Evolutionary conservation across 23 red algal genomes (phyloP).

Genomic region (Gracilaria gracilis): DNA sequence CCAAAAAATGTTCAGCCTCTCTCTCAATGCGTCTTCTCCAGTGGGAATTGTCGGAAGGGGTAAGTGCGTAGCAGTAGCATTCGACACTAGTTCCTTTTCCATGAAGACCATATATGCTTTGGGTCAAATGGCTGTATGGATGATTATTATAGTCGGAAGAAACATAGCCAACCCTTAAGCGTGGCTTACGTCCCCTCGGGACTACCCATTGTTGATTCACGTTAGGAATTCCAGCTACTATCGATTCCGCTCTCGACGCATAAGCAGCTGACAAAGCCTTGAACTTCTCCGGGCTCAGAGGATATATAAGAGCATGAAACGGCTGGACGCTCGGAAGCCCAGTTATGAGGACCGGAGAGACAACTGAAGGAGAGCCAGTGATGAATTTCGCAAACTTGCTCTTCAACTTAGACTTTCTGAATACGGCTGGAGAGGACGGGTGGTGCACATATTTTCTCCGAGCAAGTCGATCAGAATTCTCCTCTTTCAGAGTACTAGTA

Average conservation of each 20-base stretch:
- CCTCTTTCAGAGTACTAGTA: constrained; percentile 9
- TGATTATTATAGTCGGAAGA: constrained; percentile 91
- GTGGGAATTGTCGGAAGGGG: constrained; percentile 69
- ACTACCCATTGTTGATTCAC: constrained; percentile 46
- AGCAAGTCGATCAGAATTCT: constrained; percentile 23
- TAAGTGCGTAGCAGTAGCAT: constrained; percentile 85
- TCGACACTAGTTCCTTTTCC: constrained; percentile 66
- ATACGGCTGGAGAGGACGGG: constrained; percentile 52
- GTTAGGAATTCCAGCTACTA: constrained; percentile 63
- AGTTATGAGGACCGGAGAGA: constrained; percentile 45
- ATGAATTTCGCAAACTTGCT: constrained; percentile 53
- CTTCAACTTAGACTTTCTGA: constrained; percentile 33
- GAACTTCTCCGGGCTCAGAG: constrained; percentile 73
- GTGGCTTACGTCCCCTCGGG: constrained; percentile 38
- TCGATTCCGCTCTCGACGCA: constrained; percentile 75
- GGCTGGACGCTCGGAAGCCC: constrained; percentile 81
- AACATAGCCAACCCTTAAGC: constrained; percentile 84
- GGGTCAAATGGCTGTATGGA: constrained; percentile 86
- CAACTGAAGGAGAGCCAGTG: constrained; percentile 40
- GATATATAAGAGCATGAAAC: constrained; percentile 88
- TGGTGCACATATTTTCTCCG: constrained; percentile 50
- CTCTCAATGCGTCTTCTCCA: constrained; percentile 74
- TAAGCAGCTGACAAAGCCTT: constrained; percentile 74
- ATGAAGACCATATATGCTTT: constrained; percentile 82
- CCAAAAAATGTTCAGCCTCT: constrained; percentile 83